Evolutionary conservation across 768 basidiomycete species (phyloP).

Genomic region (Naganishia kalamii): DNA sequence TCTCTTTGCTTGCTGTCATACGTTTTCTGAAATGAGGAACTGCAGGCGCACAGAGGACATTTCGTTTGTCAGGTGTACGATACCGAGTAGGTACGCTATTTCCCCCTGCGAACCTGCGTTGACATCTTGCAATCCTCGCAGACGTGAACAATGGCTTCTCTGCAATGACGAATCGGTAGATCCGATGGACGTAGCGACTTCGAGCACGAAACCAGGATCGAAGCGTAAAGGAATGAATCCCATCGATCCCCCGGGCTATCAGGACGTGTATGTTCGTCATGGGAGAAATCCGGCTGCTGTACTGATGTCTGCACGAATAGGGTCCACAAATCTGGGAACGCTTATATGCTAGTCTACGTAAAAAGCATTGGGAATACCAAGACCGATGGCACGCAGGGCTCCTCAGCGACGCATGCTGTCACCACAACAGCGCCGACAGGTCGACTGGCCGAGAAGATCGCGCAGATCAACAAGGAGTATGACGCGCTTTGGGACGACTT

Average conservation of each 20-base stretch:
- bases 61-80: conserved; percentile 40
- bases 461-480: background rate
- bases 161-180: conserved; percentile 77
- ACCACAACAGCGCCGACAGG: background rate
- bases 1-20: conserved; percentile 75
- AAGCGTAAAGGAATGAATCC: too few relatives aligned
- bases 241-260: background rate
- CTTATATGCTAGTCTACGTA: conserved; percentile 91
- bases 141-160: conserved; percentile 71
- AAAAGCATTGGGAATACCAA: conserved; percentile 44
- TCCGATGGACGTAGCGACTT: background rate
- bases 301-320: conserved; percentile 32
- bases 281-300: background rate
- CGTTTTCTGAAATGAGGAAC: conserved; percentile 51
- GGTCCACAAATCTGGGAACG: conserved; percentile 58
- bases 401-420: background rate
- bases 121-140: conserved; percentile 35
- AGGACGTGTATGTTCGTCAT: background rate
- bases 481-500: background rate
- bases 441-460: background rate
- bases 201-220: background rate
- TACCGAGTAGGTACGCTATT: conserved; percentile 28
- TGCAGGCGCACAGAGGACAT: conserved; percentile 44
- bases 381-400: background rate
- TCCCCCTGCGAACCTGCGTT: background rate